Evolutionary conservation across 176 grass and related monocot species (phyloP), one percentile per base, ranked within the genome.

Genomic region (Puccinellia tenuiflora): DNA sequence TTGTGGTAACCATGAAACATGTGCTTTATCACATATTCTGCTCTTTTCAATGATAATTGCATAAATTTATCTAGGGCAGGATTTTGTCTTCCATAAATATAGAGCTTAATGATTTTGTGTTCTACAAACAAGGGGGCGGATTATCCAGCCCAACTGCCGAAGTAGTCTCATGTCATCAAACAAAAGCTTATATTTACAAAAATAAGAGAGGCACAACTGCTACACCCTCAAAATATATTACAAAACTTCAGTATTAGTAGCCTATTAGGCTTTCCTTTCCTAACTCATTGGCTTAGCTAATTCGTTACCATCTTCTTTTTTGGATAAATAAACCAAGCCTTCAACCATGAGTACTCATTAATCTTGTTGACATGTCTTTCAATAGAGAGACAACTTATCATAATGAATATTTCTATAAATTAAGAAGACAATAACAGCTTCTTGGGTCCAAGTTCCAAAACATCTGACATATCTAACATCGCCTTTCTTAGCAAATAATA

Each of bases 381-480:
- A 65, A 74, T 53, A 74, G 25, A 18, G 40, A 34, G 10, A 69
- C 61, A 63, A 62, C 24, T 25, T 42, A 63, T 61, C 83, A 77
- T 61, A 81, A 81, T 81, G 71, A 79, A 70, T 83, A 54, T 25
- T 16, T 25, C 45, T 54, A 86, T 71, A 86, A 77, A 71, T 47
- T 33, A n/a, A 59, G 45, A 63, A 33, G 5, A 31, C 30, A 62
- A 30, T 13, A 79, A 77, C 70, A 53, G 70, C 42, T 26, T 48
- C 46, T 77, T 71, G 71, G 72, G 26, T 72, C 63, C 63, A 76
- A 53, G 72, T 16, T 78, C 72, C 63, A 76, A 53, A 81, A 60
- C 78, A 77, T 52, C 33, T 88, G 45, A 56, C 34, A 65, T 55
- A 68, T 68, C 7, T 35, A 78, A 46, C 73, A 46, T 34, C 70